phyloP scores from a whole-genome alignment of 2,329 filamentous ascomycete species.

The Tolypocladium pustulatum region DNA sequence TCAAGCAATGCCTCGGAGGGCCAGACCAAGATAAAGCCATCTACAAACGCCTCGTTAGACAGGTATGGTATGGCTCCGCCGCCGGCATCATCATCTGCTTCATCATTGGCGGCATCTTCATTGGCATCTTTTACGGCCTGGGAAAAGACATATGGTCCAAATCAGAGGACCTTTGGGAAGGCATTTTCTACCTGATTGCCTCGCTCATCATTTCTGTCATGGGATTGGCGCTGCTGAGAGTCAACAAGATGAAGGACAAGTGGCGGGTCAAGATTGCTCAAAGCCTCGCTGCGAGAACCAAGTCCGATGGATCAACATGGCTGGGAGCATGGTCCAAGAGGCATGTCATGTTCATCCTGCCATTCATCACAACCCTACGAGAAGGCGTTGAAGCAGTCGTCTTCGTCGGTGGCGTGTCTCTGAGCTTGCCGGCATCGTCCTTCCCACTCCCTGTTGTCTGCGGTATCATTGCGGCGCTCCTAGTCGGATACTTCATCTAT shows the following conservation, averaged over 20 bases:
- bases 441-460: not conserved
- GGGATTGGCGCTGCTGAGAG: constrained; percentile 62
- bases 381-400: not conserved
- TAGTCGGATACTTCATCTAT: constrained; percentile 62
- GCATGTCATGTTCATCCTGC: not conserved
- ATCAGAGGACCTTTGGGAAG: not conserved
- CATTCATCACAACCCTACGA: not conserved
- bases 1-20: not conserved
- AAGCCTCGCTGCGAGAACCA: constrained; percentile 39
- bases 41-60: not conserved
- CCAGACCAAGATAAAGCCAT: not conserved
- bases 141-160: not conserved
- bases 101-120: not conserved
- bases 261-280: constrained; percentile 65
- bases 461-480: constrained; percentile 26
- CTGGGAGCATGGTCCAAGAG: not conserved
- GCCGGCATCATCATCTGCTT: not conserved
- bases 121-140: not conserved
- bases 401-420: not conserved
- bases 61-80: not conserved
- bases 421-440: not conserved
- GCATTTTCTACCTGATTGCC: not conserved
- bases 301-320: constrained; percentile 19
- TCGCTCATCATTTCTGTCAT: constrained; percentile 56
- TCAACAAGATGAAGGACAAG: constrained; percentile 67